Base-by-base conservation (phyloP, 1,284 basidiomycete species). In the Athelia sp. region DNA sequence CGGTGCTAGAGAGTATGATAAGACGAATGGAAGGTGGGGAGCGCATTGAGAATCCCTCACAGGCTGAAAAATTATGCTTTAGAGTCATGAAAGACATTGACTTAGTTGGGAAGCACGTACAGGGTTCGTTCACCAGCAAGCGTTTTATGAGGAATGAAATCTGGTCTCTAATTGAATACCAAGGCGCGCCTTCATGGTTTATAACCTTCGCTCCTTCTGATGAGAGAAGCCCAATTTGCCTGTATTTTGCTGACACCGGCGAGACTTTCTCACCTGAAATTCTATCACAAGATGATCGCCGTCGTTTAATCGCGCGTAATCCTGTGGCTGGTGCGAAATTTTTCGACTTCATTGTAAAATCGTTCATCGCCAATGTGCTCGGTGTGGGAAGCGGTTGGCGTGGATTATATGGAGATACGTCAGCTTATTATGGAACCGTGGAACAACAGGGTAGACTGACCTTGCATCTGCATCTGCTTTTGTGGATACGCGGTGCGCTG, bases 131-230 rank as follows among this genome's bases (percentile, higher is more conserved):
- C 1, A 63, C 64, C 3, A 55, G 48, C 2, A 65, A 65, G 36
- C 70, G 69, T 53, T 58, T 63, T 44, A 65, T 64, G 63, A 21
- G 65, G 18, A 66, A 66, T 53, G 64, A 74, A 47, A 65, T 72
- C 2, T 68, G 67, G 67, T 64, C 68, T 2, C 44, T 72, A 4
- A 64, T 66, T 14, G 54, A 52, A 11, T 55, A 57, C 38, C 23
- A 47, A 11, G 62, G 64, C 18, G 56, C 60, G 9, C 65, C 65
- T 3, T 48, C 55, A 0, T 64, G 59, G 57, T 66, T 61, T 46
- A 56, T 65, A 1, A 65, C 62, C 8, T 57, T 62, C 24, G 45
- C 61, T 8, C 62, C 62, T 26, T 52, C 54, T 21, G 60, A 63
- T 51, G 38, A 23, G 11, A 56, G 56, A 26, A 52, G 62, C 53